Conservation (phyloP, 495 filamentous ascomycete species). For the Aspergillus bridgeri region DNA sequence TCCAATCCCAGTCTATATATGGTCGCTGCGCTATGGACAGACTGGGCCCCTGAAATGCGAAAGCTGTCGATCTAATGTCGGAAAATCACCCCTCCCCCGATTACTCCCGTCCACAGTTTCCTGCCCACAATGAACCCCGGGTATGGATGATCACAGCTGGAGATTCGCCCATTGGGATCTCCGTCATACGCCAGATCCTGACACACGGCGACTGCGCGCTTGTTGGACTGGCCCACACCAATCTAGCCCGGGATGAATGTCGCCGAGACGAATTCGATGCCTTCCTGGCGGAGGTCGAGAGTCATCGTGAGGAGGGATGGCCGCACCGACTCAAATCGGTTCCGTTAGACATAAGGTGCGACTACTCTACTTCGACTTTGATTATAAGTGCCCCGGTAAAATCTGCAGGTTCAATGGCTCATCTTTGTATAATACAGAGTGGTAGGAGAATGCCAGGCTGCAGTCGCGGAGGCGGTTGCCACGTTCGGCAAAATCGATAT, state of each 20-base stretch:
- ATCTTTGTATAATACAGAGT: conserved; percentile 26
- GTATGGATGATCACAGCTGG: conserved; percentile 90
- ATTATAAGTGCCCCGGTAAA: not conserved
- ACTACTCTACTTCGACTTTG: conserved; percentile 1
- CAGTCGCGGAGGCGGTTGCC: conserved; percentile 79
- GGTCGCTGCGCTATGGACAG: conserved; percentile 32
- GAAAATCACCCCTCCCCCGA: conserved; percentile 38
- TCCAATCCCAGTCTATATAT: not conserved
- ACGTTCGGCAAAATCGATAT: conserved; percentile 87
- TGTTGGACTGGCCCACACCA: conserved; percentile 63
- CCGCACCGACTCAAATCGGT: conserved; percentile 40
- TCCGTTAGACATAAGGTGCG: conserved; percentile 52
- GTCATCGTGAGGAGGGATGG: conserved; percentile 50
- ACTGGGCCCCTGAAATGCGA: conserved; percentile 20
- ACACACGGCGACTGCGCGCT: conserved; percentile 84
- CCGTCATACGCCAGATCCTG: conserved; percentile 69
- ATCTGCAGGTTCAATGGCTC: conserved; percentile 9
- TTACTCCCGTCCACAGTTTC: conserved; percentile 50
- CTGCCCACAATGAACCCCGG: conserved; percentile 54
- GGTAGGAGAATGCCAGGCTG: conserved; percentile 65
- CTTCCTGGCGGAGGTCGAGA: conserved; percentile 67
- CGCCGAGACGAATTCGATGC: conserved; percentile 49
- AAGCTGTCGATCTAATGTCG: conserved; percentile 30
- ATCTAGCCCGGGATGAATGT: conserved; percentile 40
- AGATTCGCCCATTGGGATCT: conserved; percentile 72